Evolutionary conservation across 73 alveolate genomes (phyloP).

Genomic region (Tetrahymena malaccensis): DNA sequence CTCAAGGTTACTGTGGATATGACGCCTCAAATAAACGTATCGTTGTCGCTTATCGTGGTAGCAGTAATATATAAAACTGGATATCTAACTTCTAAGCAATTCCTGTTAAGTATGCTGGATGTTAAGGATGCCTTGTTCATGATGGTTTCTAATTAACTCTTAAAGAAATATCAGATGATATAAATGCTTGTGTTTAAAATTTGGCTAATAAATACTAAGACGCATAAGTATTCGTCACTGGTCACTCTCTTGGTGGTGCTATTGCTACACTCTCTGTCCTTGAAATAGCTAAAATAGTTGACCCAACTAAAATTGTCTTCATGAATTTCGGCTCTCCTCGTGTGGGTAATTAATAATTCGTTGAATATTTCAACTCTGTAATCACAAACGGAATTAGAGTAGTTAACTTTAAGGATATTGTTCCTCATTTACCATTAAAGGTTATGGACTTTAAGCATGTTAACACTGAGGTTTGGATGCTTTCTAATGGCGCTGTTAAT

Average conservation of each 20-base stretch:
- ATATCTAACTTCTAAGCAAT: not conserved
- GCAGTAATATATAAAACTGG: conserved; percentile 30
- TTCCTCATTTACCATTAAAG: not conserved
- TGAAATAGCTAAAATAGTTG: conserved; percentile 1
- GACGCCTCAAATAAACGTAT: conserved; percentile 1
- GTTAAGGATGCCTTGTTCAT: conserved; percentile 25
- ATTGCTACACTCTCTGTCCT: conserved; percentile 31
- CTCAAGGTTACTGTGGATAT: conserved; percentile 30
- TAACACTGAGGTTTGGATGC: not conserved
- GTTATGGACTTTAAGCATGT: not conserved
- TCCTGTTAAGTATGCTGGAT: not conserved
- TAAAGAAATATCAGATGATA: not conserved
- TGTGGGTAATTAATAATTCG: conserved; percentile 26
- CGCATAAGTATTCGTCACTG: conserved; percentile 24
- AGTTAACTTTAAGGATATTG: not conserved
- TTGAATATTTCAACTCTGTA: not conserved
- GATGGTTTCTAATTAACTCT: conserved; percentile 10
- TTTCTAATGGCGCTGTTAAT: not conserved
- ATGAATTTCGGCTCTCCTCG: conserved; percentile 41
- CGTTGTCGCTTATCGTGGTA: conserved; percentile 24
- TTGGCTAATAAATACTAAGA: not conserved
- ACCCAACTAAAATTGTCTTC: not conserved
- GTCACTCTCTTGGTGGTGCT: conserved; percentile 47
- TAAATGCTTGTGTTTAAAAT: not conserved
- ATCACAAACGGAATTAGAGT: not conserved